These are phyloP conservation scores for Podochytrium sp. DNA, from an alignment of 192 early-diverging fungal species.

Conservation along the genomic window DNA sequence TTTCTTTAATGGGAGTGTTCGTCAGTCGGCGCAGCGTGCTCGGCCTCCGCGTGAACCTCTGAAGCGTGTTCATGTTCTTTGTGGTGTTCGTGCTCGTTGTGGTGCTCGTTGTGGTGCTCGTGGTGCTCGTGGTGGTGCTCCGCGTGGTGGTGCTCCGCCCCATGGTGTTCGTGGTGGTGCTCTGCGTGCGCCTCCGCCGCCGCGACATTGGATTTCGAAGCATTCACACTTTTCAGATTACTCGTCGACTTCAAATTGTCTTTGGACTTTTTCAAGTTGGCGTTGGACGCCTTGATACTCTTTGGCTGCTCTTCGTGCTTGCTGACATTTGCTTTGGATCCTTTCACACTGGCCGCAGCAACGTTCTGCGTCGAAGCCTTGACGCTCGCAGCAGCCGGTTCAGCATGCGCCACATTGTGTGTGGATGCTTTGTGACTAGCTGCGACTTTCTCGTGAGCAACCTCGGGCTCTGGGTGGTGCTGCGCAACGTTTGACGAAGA, in stretches of 20 bases:
- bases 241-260: background rate
- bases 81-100: background rate
- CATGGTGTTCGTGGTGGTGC: background rate
- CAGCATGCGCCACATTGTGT: background rate
- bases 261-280: background rate
- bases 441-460: background rate
- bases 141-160: background rate
- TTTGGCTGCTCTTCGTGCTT: background rate
- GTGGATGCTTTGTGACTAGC: too few species aligned
- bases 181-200: background rate
- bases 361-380: background rate
- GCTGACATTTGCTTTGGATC: slow-evolving; percentile 4
- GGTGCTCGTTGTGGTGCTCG: background rate
- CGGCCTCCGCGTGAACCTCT: too few species aligned
- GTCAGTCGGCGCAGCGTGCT: background rate
- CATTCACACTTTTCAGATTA: background rate
- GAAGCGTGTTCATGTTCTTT: too few species aligned
- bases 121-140: background rate
- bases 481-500: too few species aligned
- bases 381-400: background rate
- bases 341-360: slow-evolving; percentile 10
- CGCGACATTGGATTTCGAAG: slow-evolving; percentile 4
- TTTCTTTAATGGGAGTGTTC: background rate
- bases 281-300: slow-evolving; percentile 9
- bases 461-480: too few species aligned